Evolutionary conservation across 495 filamentous ascomycete species (phyloP).

Genomic region (Lophiostoma macrostomum): DNA sequence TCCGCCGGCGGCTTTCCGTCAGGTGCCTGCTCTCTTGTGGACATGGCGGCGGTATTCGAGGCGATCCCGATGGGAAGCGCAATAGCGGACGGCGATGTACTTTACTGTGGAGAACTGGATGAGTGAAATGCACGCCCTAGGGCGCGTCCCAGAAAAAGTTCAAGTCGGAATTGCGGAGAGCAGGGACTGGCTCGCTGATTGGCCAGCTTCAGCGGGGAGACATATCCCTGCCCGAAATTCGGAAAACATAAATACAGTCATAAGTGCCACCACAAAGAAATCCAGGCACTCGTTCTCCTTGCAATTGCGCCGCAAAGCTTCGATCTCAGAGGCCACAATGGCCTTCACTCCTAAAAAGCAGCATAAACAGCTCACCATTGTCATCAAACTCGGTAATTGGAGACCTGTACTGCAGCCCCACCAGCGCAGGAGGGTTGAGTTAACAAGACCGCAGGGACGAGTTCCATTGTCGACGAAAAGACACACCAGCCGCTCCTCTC

Average conservation of each 20-base stretch:
- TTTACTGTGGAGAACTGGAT: background rate
- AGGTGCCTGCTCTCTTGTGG: background rate
- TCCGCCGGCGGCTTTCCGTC: constrained; percentile 6
- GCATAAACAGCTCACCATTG: constrained; percentile 61
- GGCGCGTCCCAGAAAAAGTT: constrained; percentile 14
- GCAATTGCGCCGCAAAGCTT: background rate
- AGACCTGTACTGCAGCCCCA: constrained; percentile 14
- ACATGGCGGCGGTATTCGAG: too few species aligned
- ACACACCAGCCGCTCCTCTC: constrained; percentile 96
- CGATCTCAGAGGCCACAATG: too few species aligned
- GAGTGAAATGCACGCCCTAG: background rate
- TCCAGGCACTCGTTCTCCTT: constrained; percentile 10
- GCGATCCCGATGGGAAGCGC: too few species aligned
- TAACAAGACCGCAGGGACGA: constrained; percentile 64
- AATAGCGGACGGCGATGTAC: background rate
- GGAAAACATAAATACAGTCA: constrained; percentile 6
- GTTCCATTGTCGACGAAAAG: constrained; percentile 94
- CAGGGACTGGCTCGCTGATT: background rate
- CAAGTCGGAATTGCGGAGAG: constrained; percentile 8
- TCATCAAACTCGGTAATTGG: constrained; percentile 84
- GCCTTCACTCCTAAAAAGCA: constrained; percentile 51
- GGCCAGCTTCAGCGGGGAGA: background rate
- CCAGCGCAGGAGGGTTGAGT: constrained; percentile 1
- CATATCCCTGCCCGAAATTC: constrained; percentile 1
- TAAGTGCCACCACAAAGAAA: constrained; percentile 5